phyloP scores from a whole-genome alignment of 1,139 yeast genomes.

The Geotrichum bryndzae region DNA sequence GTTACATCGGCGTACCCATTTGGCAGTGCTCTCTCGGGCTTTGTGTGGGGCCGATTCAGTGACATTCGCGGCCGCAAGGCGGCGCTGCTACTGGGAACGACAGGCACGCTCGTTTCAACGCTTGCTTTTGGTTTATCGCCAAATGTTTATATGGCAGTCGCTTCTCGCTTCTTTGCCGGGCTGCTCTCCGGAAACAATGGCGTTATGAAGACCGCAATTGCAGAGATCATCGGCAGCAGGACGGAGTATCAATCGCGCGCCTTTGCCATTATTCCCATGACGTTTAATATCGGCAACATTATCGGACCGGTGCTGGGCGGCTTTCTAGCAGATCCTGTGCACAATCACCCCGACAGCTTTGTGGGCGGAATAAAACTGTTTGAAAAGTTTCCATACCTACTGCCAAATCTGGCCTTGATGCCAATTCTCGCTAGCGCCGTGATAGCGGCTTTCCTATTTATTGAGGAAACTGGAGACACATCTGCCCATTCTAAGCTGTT shows the following conservation, averaged over 20 bases:
- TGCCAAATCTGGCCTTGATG: conserved; percentile 55
- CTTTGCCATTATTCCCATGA: conserved; percentile 51
- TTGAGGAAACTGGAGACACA: conserved; percentile 48
- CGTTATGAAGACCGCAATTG: conserved; percentile 53
- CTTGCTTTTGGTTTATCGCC: conserved; percentile 48
- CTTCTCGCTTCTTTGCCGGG: conserved; percentile 49
- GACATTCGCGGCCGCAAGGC: conserved; percentile 51
- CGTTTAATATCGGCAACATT: conserved; percentile 51
- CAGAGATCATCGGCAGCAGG: conserved; percentile 48
- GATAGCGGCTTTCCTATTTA: conserved; percentile 42
- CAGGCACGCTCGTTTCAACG: conserved; percentile 47
- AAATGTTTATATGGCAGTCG: conserved; percentile 46
- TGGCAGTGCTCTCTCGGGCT: conserved; percentile 48
- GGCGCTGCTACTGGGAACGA: conserved; percentile 45
- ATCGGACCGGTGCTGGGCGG: conserved; percentile 45
- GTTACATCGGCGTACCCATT: conserved; percentile 49
- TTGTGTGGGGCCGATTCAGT: conserved; percentile 55
- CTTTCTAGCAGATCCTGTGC: conserved; percentile 35
- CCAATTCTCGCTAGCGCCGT: conserved; percentile 35
- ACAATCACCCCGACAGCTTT: conserved; percentile 23
- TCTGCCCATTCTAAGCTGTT: conserved; percentile 36
- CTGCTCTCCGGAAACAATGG: conserved; percentile 55
- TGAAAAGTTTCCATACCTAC: conserved; percentile 48
- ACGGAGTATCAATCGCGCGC: conserved; percentile 56
- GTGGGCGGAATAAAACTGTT: conserved; percentile 29